Evolutionary conservation across 1,284 basidiomycete genomes (phyloP), one percentile per base, ranked within the genome.

Genomic region (Austropuccinia psidii): DNA sequence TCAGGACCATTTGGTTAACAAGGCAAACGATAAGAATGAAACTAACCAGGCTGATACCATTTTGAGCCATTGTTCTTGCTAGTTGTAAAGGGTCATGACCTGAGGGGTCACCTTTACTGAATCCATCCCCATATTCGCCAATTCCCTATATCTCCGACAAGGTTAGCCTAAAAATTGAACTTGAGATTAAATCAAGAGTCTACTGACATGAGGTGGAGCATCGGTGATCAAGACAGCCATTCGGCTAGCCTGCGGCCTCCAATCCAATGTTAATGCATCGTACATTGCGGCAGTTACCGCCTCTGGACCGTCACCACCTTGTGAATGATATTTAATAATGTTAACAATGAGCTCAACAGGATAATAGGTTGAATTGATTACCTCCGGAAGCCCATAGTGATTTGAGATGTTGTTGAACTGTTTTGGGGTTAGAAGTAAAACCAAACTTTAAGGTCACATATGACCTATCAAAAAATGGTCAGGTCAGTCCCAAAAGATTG

Each of bases 281-380:
- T 88, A 88, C 81, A 99, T 84, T 13, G 90, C 95, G 3, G 95
- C 93, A 0, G 96, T 99, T 74, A 97, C 91, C 3, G 94, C 96
- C 80, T 99, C 96, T 0, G 96, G 96, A 0, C 96, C 95, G 84
- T 99, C 95, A 13, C 95, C 95, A 33, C 96, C 81, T 21, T 17
- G 13, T 43, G 3, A 27, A 62, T 17, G 24, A 35, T 55, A 37
- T 15, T n/a, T 47, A 52, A 52, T n/a, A 21, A 27, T 31, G 24
- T 24, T 9, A 70, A n/a, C n/a, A n/a, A n/a, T 61, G 13, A 54
- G 21, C 17, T 39, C 17, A 43, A 35, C 15, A 9, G 21, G 31
- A 54, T 7, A 37, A 37, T 8, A 3, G 17, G 3, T 9, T 27
- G 33, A 2, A 29, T 8, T 27, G 17, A 6, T 69, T 24, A 69